Evolutionary conservation across 208 protist species (phyloP), one percentile per base, ranked within the genome.

Genomic region (Leishmania mexicana): DNA sequence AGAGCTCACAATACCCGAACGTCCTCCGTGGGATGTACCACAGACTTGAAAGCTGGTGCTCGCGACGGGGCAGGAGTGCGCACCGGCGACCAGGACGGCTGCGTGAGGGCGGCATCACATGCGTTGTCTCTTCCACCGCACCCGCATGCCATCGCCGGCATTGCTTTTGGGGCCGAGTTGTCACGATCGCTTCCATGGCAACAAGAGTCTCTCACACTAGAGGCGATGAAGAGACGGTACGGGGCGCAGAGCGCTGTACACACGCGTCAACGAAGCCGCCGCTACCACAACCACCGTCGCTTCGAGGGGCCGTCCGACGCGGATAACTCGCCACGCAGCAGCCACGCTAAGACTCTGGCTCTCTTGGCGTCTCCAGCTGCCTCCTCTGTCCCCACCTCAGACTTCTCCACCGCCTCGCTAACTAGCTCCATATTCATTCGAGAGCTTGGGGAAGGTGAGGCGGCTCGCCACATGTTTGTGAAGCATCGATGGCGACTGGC

Each of bases 401-500:
- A 49, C 2, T 78, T 85, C n/a, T 82, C 83, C 10, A 57, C 17
- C n/a, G 83, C 60, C 17, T 85, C 83, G 47, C 78, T 85, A 15
- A 72, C 83, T 17, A 82, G 78, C 62, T 76, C 83, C 24, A 79
- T 85, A 11, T 85, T 85, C 62, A 15, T 76, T 10, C 83, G 65
- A 40, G 83, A 85, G 53, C 35, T 85, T 40, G 83, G 82, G 45
- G 72, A 79, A n/a, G 51, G 62, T 38, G 76, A 67, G 53, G 58
- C 72, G 31, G 70, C 74, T 60, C 77, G 82, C 24, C 13, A 62
- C 40, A 76, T 62, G 11, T 64, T 78, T 45, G 62, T 58, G 71
- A 53, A 47, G 24, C 11, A 42, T 6, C 73, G 78, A 45, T 35
- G 31, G 24, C 68, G 45, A 10, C 42, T 28, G 49, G 77, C 64